Percentiles rank a stretch among this genome's conserved stretches.
These are phyloP conservation scores for Claviceps monticola DNA, from an alignment of 2,329 filamentous ascomycete species.

Conservation along the genomic window DNA sequence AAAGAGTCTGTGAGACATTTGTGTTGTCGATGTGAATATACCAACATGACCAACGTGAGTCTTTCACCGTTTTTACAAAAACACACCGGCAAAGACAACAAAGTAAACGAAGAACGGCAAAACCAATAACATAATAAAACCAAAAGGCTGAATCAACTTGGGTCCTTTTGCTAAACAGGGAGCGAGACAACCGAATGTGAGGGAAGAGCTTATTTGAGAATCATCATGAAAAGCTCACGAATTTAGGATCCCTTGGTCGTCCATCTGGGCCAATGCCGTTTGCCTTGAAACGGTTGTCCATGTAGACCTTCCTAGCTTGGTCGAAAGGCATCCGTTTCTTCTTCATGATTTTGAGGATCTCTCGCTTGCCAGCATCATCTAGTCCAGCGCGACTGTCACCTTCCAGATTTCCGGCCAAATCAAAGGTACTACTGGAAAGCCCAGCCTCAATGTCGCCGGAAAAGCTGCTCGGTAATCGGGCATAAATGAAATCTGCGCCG, in stretches of 20 bases:
- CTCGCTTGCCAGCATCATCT: conserved; percentile 64
- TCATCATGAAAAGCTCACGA: conserved; percentile 62
- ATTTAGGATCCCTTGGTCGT: conserved; percentile 79
- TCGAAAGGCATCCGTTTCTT: conserved; percentile 70
- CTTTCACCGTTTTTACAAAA: too few relatives aligned
- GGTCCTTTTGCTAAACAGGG: not conserved
- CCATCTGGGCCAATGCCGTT: conserved; percentile 86
- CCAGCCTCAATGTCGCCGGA: conserved; percentile 77
- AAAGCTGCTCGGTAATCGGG: conserved; percentile 65
- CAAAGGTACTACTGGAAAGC: conserved; percentile 69
- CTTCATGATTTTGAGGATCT: conserved; percentile 87
- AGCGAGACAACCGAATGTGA: not conserved
- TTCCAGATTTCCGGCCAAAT: conserved; percentile 67
- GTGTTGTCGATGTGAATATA: not conserved
- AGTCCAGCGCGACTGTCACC: conserved; percentile 71
- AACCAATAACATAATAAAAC: not conserved
- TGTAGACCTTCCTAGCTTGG: conserved; percentile 75
- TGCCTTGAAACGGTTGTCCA: conserved; percentile 72
- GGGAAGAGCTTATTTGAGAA: not conserved
- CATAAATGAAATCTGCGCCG: conserved; percentile 53
- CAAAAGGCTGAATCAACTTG: not conserved
- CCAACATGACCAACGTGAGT: not conserved
- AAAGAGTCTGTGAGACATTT: not conserved
- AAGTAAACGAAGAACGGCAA: not conserved
- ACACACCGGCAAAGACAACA: not conserved